Percentiles rank a stretch among this genome's conserved stretches.
These are phyloP conservation scores for Neophaeococcomyces aloes DNA, from an alignment of 2,329 filamentous ascomycete species.

Conservation along the genomic window DNA sequence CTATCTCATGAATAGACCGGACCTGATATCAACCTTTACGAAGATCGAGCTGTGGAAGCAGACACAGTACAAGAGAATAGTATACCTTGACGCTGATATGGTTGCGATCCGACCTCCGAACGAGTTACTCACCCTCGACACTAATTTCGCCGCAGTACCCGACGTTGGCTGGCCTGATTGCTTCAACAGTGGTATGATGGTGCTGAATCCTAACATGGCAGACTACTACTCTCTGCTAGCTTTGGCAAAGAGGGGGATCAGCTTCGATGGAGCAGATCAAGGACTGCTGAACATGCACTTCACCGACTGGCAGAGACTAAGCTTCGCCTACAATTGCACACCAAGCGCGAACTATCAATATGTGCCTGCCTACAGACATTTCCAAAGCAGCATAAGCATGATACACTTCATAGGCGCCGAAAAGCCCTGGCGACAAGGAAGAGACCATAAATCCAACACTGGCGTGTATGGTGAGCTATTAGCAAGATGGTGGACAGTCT, in stretches of 20 bases:
- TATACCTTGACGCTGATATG: constrained; percentile 90
- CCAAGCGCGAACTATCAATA: constrained; percentile 97
- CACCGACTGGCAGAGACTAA: constrained; percentile 71
- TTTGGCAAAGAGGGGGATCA: constrained; percentile 75
- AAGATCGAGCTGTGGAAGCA: constrained; percentile 94
- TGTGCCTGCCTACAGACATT: constrained; percentile 85
- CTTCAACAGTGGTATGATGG: constrained; percentile 98
- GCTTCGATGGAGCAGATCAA: constrained; percentile 95
- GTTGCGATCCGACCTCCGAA: constrained; percentile 85
- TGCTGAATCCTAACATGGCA: constrained; percentile 70
- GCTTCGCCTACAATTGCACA: constrained; percentile 95
- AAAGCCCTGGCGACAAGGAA: constrained; percentile 74
- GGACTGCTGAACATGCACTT: constrained; percentile 94
- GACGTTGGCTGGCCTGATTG: constrained; percentile 97
- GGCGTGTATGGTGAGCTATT: constrained; percentile 73
- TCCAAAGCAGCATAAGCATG: constrained; percentile 77
- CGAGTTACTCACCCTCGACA: constrained; percentile 67
- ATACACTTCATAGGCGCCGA: constrained; percentile 88
- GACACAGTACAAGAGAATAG: constrained; percentile 78
- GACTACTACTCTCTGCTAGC: constrained; percentile 78
- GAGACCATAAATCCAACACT: constrained; percentile 43
- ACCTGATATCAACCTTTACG: constrained; percentile 86
- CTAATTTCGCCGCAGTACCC: constrained; percentile 61
- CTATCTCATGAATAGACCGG: constrained; percentile 79
- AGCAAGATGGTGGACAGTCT: constrained; percentile 86